Base-by-base conservation (phyloP, 257 asterid species). In the Ilex aquifolium region DNA sequence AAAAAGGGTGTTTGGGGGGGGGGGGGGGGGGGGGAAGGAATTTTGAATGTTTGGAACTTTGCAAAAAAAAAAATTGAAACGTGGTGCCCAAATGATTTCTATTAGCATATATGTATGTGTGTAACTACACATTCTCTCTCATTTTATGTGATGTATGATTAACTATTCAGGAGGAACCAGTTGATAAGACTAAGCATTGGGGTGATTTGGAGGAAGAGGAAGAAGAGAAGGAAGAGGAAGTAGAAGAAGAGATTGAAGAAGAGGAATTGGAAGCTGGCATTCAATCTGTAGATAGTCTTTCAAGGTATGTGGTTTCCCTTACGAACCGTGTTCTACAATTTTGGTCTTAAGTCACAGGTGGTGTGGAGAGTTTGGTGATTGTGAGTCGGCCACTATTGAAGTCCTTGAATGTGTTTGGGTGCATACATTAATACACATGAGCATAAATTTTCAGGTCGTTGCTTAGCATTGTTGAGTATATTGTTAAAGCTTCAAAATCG, bases 131-230 rank as follows among this genome's bases (percentile, higher is more conserved):
- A 36, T 21, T 21, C 27, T 21, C 27, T 21, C 42, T 4, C 42
- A 36, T 36, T 36, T 39, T 21, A 61, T 46, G 57, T 44, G 55
- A 27, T 56, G 31, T 50, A 27, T 51, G 31, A 31, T 69, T 32
- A 5, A 59, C 59, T 39, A 32, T 55, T 68, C 79, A 91, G 98
- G 98, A 88, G 73, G 98, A 91, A 79, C 95, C 95, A 13, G 80
- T 91, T 60, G 96, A 91, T 73, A 88, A 88, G 81, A 63, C 76
- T 32, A 91, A 88, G 80, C 98, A 91, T 72, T 91, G 98, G 98
- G 98, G 98, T 27, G 96, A 88, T 67, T 77, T 88, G 81, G 96
- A 88, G 74, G 96, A 91, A 68, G 67, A 95, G 32, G 95, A 84
- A 10, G 83, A 79, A 4, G 98, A 84, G 49, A 93, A 82, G 12